Evolutionary conservation across 2,329 filamentous ascomycete genomes (phyloP).

Genomic region (Trichoderma guizhouense): DNA sequence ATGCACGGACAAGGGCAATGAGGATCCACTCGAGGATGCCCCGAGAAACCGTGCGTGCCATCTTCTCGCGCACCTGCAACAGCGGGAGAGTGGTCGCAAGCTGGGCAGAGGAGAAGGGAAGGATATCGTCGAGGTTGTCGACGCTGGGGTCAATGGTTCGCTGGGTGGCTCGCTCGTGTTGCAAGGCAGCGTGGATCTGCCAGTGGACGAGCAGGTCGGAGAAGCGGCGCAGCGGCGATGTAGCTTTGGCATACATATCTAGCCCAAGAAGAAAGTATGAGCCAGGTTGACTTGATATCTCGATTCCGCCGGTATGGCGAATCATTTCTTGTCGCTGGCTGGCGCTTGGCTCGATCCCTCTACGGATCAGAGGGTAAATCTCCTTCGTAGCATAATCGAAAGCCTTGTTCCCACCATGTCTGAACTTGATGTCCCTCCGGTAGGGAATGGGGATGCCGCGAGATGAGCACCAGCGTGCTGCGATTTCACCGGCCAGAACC

Average conservation of each 20-base stretch:
- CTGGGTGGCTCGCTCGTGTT: conserved; percentile 39
- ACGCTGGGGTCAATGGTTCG: conserved; percentile 26
- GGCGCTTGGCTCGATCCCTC: conserved; percentile 33
- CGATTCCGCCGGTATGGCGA: conserved; percentile 44
- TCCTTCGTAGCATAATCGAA: conserved; percentile 37
- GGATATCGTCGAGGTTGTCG: conserved; percentile 34
- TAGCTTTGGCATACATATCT: conserved; percentile 60
- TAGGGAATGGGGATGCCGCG: conserved; percentile 59
- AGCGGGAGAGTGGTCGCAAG: conserved; percentile 48
- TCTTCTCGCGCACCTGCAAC: conserved; percentile 52
- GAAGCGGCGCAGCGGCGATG: conserved; percentile 64
- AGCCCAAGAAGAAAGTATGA: conserved; percentile 57
- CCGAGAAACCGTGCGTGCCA: conserved; percentile 42
- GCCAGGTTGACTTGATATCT: conserved; percentile 50
- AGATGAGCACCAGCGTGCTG: conserved; percentile 57
- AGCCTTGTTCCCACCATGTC: conserved; percentile 34
- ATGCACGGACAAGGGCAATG: conserved; percentile 59
- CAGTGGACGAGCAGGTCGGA: conserved; percentile 62
- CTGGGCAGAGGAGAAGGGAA: conserved; percentile 44
- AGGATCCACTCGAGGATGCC: conserved; percentile 54
- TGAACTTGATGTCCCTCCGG: conserved; percentile 46
- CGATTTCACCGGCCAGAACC: conserved; percentile 60
- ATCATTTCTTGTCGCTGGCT: conserved; percentile 31
- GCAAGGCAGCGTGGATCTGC: conserved; percentile 61
- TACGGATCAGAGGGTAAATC: conserved; percentile 33